Evolutionary conservation across 805 yeast species (phyloP), one percentile per base, ranked within the genome.

Genomic region (Saccharomycopsis javanensis): DNA sequence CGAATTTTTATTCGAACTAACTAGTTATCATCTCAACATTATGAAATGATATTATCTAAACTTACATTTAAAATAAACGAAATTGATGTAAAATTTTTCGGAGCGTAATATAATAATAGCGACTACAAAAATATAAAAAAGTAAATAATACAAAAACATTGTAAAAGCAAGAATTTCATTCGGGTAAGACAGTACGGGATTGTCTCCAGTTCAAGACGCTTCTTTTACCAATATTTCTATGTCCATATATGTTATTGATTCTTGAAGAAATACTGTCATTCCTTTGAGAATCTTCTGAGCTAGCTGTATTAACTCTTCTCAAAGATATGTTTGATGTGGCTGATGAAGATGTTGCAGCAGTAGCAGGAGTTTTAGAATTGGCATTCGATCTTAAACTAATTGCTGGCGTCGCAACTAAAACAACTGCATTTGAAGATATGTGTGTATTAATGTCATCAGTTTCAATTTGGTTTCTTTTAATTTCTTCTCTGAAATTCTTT

Each of bases 401-500:
- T 30, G 53, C 53, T n/a, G 61, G 60, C 5, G 60, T 54, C 25
- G 57, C 54, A 20, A 42, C 10, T 35, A 55, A 54, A 54, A 57
- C 48, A 10, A 55, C 55, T 13, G 62, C 51, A 30, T 57, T 59
- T 11, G 57, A 55, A 4, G 66, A 57, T 18, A 64, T 57, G 30
- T 64, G 59, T 16, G 37, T 45, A 25, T 65, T 66, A 33, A 68
- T 60, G 5, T 70, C 69, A 15, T 61, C 57, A 6, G 70, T 56
- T 15, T 57, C 57, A n/a, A 73, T 61, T 1, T 65, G 62, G 31
- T 73, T 69, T 55, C 69, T 67, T 55, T 59, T 59, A 42, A 90
- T 83, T 63, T 89, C 96, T 5, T 72, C 76, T 28, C 72, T 72
- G 69, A 89, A 89, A 67, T 88, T 87, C 70, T 78, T 78, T 62